Evolutionary conservation across 176 grass and related monocot genomes (phyloP), one percentile per base, ranked within the genome.

Genomic region (Musa troglodytarum): DNA sequence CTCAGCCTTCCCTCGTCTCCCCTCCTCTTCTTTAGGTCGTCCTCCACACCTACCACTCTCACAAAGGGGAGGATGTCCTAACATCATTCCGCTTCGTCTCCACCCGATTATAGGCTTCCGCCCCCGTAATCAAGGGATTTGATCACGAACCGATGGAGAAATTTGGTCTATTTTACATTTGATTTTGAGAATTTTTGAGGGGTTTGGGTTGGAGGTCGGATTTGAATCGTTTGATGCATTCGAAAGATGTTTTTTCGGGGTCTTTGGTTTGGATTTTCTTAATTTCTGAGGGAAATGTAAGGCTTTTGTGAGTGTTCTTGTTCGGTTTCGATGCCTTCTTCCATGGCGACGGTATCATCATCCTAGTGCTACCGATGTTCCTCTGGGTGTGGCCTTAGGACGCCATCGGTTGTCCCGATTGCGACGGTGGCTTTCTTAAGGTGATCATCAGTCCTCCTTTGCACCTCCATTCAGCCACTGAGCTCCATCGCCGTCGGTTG

Each of bases 331-430:
- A 8, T 55, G 71, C 50, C 50, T 73, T 54, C 34, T 28, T 13
- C 19, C 57, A 76, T 62, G 56, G 2, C 49, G 10, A 57, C 68
- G 22, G 0, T 77, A 21, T 53, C 85, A 1, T 76, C 89, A 16
- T 88, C 88, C 81, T 92, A 86, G 89, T 86, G 89, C 74, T 88
- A 88, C 80, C 70, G 74, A 23, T 92, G 89, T 62, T 92, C 77
- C 81, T 92, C 2, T 61, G 74, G 19, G 56, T 87, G 8, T 73
- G 53, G 80, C 63, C 23, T 8, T 63, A 78, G 1, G 56, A 75
- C 5, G 8, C 26, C 1, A 54, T 86, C 16, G 26, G 57, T 10
- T 92, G 86, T 54, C 83, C 83, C 15, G 65, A 78, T 56, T 92
- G 83, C 71, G 72, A 78, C 71, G 74, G 49, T 2, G 86, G 89